phyloP scores from a whole-genome alignment of 305 asterid species.

The Rubia tinctorum region DNA sequence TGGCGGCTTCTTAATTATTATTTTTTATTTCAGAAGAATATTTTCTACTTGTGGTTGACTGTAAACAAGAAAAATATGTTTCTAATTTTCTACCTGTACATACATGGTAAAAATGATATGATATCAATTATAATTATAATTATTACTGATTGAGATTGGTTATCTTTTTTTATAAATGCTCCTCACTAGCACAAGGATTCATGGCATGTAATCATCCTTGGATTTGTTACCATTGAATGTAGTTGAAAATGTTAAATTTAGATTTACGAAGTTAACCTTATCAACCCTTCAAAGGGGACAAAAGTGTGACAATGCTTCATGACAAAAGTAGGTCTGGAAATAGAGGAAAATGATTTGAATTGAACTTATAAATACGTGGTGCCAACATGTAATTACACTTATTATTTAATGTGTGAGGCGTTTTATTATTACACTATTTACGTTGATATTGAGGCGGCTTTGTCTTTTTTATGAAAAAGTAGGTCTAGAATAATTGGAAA shows the following conservation, averaged over 20 bases:
- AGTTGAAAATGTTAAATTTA: neutral
- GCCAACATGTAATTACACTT: neutral
- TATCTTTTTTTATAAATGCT: neutral
- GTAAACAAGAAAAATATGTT: neutral
- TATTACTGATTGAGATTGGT: neutral
- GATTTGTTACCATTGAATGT: neutral
- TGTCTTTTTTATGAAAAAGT: no score
- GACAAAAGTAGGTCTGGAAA: neutral
- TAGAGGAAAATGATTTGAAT: neutral
- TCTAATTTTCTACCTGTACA: no score
- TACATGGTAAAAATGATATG: neutral
- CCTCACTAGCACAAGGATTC: neutral
- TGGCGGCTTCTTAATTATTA: neutral
- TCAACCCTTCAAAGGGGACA: neutral
- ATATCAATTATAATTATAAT: neutral
- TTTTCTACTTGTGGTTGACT: neutral
- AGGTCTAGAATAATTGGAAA: no score
- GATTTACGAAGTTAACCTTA: neutral
- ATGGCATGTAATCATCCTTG: constrained; percentile 2
- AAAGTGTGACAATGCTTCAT: neutral
- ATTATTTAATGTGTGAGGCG: neutral
- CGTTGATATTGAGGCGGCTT: no score
- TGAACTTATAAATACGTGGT: neutral
- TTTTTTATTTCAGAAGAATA: neutral
- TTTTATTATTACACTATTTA: no score